Evolutionary conservation across 768 basidiomycete genomes (phyloP), one percentile per base, ranked within the genome.

Genomic region (Suillus decipiens): DNA sequence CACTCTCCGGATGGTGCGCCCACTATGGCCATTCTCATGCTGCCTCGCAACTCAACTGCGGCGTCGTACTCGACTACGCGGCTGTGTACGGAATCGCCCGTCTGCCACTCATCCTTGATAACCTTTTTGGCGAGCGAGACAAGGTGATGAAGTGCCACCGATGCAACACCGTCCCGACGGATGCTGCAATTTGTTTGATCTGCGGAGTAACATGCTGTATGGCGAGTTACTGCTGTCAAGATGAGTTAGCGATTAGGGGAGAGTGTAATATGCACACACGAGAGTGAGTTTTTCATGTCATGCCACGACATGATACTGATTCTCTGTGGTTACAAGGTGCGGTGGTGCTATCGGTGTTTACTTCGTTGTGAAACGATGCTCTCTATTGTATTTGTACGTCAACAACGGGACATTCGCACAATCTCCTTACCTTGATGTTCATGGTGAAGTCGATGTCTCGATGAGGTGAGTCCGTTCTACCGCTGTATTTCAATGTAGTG

Each of bases 231-330:
- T 99, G 97, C 71, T 99, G 97, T 73, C 79, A 82, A 67, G 69
- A 75, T 58, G 82, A 80, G 19, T 79, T 82, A 17, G 79, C 67
- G 28, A 78, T 79, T 45, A 80, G 89, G 31, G 97, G 96, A 34
- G 96, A 99, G 71, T 98, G 96, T 74, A 99, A 98, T 73, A 86
- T 92, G 82, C 97, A 99, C 72, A 92, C 90, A 58, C 83, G 95
- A 83, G 90, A 93, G 96, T 97, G 71, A 72, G 95, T 88, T 8
- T 61, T 62, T 36, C 53, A 51, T 39, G 50, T 36, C 58, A 59
- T 67, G n/a, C 51, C 31, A 37, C 33, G 24, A 47, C 24, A 8
- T 24, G 43, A 59, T 60, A 19, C 47, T 50, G 61, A 55, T 48
- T 57, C 34, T 61, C 59, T 47, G 57, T 14, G 28, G 9, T 24